Conservation (phyloP, 108 stramenopile genomes). For the Skeletonema potamos region DNA sequence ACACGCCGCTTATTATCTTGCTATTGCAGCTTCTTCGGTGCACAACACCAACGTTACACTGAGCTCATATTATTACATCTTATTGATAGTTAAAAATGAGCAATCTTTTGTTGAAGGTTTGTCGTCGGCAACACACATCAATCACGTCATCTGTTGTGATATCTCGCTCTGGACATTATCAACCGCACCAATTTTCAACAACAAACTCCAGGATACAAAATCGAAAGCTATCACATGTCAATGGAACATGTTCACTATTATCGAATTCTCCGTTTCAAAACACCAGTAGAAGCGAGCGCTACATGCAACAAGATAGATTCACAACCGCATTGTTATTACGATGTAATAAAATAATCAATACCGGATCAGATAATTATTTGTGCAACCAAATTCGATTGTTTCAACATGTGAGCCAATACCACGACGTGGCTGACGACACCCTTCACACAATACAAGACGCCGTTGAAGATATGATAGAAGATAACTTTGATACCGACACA, state of each 20-base stretch:
- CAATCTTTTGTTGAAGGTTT: neutral
- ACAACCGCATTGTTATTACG: neutral
- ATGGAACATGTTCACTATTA: neutral
- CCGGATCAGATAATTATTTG: neutral
- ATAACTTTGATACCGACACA: constrained; percentile 46
- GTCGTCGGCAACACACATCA: neutral
- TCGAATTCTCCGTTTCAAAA: neutral
- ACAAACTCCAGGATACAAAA: neutral
- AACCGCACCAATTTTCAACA: neutral
- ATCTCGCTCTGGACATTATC: neutral
- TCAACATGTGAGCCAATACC: constrained; percentile 75
- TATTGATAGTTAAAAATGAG: neutral
- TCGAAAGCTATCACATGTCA: neutral
- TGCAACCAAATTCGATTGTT: constrained; percentile 39
- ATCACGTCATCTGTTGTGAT: neutral
- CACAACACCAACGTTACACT: no score
- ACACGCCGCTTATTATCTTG: no score
- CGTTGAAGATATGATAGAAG: constrained; percentile 80
- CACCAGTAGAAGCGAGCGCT: neutral
- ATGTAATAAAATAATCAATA: neutral
- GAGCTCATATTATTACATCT: no score
- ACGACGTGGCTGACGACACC: constrained; percentile 82
- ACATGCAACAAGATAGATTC: neutral
- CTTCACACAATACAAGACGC: constrained; percentile 89
- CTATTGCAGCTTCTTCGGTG: no score